Conservation (phyloP, 768 basidiomycete genomes). For the Tylopilus felleus region DNA sequence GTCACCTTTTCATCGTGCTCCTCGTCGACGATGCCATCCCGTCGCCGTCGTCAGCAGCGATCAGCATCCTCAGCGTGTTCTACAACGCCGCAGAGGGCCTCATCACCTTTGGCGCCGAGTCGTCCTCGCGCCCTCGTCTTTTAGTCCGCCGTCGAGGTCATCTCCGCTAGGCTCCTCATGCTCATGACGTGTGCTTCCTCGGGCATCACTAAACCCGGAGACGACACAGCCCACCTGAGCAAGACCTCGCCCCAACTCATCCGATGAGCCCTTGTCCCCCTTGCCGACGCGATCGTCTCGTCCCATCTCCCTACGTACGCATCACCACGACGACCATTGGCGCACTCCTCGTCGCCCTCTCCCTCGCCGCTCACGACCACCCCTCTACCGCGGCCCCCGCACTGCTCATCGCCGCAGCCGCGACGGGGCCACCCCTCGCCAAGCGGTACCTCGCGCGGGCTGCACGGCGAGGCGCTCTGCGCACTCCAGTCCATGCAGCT, state of each 20-base stretch:
- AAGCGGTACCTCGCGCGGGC: too few relatives aligned
- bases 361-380: constrained; percentile 25
- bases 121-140: constrained; percentile 44
- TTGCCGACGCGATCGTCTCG: background rate
- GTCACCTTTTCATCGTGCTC: too few relatives aligned
- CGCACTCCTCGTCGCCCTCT: constrained; percentile 34
- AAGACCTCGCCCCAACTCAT: constrained; percentile 5
- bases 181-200: background rate
- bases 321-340: constrained; percentile 36
- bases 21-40: too few relatives aligned
- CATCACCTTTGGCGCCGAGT: constrained; percentile 42
- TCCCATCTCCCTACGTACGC: constrained; percentile 33
- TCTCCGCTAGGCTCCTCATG: too few relatives aligned
- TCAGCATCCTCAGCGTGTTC: too few relatives aligned
- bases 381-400: too few relatives aligned
- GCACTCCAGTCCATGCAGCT: too few relatives aligned
- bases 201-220: constrained; percentile 32
- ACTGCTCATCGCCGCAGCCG: constrained; percentile 6
- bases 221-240: constrained; percentile 22
- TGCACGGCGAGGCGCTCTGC: too few relatives aligned
- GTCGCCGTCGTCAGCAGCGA: too few relatives aligned
- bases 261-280: constrained; percentile 9
- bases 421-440: background rate
- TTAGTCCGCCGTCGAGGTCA: constrained; percentile 18
- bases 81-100: too few relatives aligned